These are phyloP conservation scores for Heterobasidion annosum DNA, from an alignment of 1,284 basidiomycete species.

Conservation along the genomic window DNA sequence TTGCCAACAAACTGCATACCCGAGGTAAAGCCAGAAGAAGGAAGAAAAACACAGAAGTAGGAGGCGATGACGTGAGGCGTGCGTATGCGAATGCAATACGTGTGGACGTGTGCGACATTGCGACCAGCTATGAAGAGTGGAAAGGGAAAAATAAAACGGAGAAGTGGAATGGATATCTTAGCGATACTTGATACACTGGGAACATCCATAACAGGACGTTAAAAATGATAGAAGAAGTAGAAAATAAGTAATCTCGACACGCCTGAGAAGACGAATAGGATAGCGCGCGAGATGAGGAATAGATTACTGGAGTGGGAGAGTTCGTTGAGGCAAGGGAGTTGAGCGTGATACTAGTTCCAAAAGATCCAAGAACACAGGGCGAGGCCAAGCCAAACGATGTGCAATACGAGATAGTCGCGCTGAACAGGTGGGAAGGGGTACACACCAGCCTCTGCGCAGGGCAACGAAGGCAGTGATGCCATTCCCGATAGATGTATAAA, in stretches of 20 bases:
- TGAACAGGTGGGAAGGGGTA: constrained; percentile 17
- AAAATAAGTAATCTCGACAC: constrained; percentile 13
- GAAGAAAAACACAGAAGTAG: constrained; percentile 3
- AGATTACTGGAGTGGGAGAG: constrained; percentile 15
- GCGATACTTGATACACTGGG: constrained; percentile 13
- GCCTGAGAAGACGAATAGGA: neutral
- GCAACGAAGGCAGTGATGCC: neutral
- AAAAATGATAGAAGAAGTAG: constrained; percentile 8
- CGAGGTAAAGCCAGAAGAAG: neutral
- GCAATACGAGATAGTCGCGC: constrained; percentile 21
- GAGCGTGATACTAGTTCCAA: constrained; percentile 21
- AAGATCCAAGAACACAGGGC: constrained; percentile 36
- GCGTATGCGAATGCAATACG: no score
- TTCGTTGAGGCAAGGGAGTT: constrained; percentile 2
- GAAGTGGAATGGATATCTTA: constrained; percentile 6
- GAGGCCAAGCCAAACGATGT: constrained; percentile 12
- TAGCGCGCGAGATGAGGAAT: constrained; percentile 13
- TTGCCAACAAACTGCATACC: neutral
- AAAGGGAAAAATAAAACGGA: constrained; percentile 1
- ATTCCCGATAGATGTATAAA: constrained; percentile 23
- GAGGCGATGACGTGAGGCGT: constrained; percentile 5
- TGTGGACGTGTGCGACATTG: constrained; percentile 4
- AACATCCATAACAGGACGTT: constrained; percentile 3
- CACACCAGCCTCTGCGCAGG: constrained; percentile 3
- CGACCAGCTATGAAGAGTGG: constrained; percentile 1